Percentiles rank a stretch among this genome's conserved stretches.
phyloP scores from a whole-genome alignment of 306 rosid species.

The Pueraria montana region DNA sequence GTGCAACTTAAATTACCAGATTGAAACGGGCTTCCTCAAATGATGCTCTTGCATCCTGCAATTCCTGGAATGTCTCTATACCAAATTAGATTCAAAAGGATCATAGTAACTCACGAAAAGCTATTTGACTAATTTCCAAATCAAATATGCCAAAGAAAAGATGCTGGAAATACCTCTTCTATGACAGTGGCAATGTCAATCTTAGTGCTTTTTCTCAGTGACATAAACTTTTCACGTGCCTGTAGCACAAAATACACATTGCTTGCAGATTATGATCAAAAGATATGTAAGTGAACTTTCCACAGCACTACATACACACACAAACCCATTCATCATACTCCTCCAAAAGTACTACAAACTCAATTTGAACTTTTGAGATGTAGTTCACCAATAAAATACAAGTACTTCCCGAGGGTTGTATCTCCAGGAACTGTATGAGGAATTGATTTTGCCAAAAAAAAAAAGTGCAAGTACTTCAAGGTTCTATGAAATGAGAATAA shows the following conservation, averaged over 20 bases:
- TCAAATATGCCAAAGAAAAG: constrained; percentile 38
- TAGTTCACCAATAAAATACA: constrained; percentile 10
- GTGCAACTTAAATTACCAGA: constrained; percentile 68
- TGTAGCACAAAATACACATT: constrained; percentile 57
- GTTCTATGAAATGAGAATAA: neutral
- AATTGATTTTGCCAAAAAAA: constrained; percentile 13
- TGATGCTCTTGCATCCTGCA: constrained; percentile 69
- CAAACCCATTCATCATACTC: constrained; percentile 20
- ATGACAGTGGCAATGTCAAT: constrained; percentile 68
- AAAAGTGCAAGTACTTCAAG: neutral
- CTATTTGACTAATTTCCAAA: constrained; percentile 37
- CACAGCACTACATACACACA: constrained; percentile 18
- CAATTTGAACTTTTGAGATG: constrained; percentile 30
- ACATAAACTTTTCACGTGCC: constrained; percentile 87
- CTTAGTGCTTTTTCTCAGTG: constrained; percentile 83
- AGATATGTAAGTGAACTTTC: constrained; percentile 34
- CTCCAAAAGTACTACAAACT: constrained; percentile 9
- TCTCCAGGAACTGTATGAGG: neutral
- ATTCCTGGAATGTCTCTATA: constrained; percentile 83
- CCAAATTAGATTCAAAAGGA: constrained; percentile 70
- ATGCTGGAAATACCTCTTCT: constrained; percentile 68
- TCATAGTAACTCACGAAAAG: constrained; percentile 53
- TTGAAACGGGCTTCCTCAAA: constrained; percentile 89
- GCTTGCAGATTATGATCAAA: constrained; percentile 33
- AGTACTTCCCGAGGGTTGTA: constrained; percentile 9